Evolutionary conservation across 140 eudicot genomes (phyloP).

Genomic region (Stevia rebaudiana): DNA sequence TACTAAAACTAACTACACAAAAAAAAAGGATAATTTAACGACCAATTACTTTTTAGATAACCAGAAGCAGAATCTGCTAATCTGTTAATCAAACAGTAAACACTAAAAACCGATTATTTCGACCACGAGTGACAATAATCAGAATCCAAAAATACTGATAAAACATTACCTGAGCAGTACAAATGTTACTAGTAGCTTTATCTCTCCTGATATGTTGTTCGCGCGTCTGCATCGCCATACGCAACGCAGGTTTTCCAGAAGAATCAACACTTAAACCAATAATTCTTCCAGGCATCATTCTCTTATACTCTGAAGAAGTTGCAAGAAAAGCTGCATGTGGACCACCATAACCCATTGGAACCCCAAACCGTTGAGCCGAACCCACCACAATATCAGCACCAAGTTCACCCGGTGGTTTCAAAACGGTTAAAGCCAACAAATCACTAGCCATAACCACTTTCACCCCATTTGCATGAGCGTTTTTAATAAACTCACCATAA

Average conservation of each 20-base stretch:
- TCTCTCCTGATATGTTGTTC: slow-evolving; percentile 98
- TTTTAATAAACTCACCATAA: slow-evolving; percentile 77
- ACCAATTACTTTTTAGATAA: not conserved
- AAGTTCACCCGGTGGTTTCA: slow-evolving; percentile 94
- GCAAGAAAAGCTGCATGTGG: slow-evolving; percentile 99
- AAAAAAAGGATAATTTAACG: not conserved
- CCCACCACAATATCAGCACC: slow-evolving; percentile 97
- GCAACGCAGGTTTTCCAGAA: slow-evolving; percentile 84
- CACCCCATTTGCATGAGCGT: slow-evolving; percentile 87
- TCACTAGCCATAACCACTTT: slow-evolving; percentile 97
- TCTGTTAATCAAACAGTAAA: not conserved
- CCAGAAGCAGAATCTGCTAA: not conserved
- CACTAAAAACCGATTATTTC: not conserved
- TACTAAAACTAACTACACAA: not conserved
- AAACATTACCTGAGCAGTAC: slow-evolving; percentile 88
- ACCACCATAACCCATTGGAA: slow-evolving; percentile 99
- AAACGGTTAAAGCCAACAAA: slow-evolving; percentile 81
- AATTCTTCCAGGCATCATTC: slow-evolving; percentile 99
- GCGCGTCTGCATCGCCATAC: slow-evolving; percentile 99
- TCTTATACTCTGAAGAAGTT: slow-evolving; percentile 89
- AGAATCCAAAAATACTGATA: not conserved
- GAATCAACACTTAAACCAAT: slow-evolving; percentile 95
- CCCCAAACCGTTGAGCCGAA: slow-evolving; percentile 97
- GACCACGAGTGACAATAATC: not conserved
- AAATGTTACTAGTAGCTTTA: slow-evolving; percentile 96